A percentile compares a stretch with the other conserved stretches of the same genome.
These are phyloP conservation scores for Cordyceps militaris DNA, from an alignment of 2,329 filamentous ascomycete genomes.

Conservation along the genomic window DNA sequence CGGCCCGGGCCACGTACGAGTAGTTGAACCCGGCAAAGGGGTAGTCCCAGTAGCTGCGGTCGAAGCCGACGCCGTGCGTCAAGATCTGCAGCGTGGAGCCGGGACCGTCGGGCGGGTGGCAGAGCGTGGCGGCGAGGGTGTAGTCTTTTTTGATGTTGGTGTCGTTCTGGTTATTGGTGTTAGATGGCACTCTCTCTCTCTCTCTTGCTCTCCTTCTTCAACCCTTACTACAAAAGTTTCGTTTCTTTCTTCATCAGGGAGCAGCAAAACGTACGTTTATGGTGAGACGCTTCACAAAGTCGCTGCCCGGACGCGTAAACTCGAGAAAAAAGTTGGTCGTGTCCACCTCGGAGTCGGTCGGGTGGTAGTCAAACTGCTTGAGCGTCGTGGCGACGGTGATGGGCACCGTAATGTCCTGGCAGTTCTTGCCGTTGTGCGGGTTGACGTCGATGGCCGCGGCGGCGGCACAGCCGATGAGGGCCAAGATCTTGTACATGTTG, in stretches of 20 bases:
- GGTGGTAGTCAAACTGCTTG: slow-evolving; percentile 9
- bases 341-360: slow-evolving; percentile 46
- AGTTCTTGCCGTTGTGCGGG: slow-evolving; percentile 28
- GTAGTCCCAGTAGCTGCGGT: slow-evolving; percentile 54
- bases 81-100: slow-evolving; percentile 31
- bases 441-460: slow-evolving; percentile 16
- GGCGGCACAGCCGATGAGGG: slow-evolving; percentile 23
- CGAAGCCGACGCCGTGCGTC: slow-evolving; percentile 36
- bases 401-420: slow-evolving; percentile 47
- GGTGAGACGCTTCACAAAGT: slow-evolving; percentile 39
- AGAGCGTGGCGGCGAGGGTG: slow-evolving; percentile 54
- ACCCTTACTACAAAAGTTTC: not conserved
- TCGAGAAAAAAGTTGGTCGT: slow-evolving; percentile 49
- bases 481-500: slow-evolving; percentile 14
- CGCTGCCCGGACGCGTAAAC: slow-evolving; percentile 40
- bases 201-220: not conserved
- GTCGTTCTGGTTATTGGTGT: slow-evolving; percentile 31
- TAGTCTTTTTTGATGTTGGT: slow-evolving; percentile 44
- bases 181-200: not conserved
- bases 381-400: slow-evolving; percentile 24
- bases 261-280: slow-evolving; percentile 31
- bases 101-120: slow-evolving; percentile 43
- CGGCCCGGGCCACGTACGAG: slow-evolving; percentile 51
- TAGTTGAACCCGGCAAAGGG: slow-evolving; percentile 53
- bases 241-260: too few species aligned